Percentiles rank a stretch among this genome's conserved stretches.
Conservation (phyloP, 1,284 basidiomycete genomes). For the Pseudozyma hubeiensis region DNA sequence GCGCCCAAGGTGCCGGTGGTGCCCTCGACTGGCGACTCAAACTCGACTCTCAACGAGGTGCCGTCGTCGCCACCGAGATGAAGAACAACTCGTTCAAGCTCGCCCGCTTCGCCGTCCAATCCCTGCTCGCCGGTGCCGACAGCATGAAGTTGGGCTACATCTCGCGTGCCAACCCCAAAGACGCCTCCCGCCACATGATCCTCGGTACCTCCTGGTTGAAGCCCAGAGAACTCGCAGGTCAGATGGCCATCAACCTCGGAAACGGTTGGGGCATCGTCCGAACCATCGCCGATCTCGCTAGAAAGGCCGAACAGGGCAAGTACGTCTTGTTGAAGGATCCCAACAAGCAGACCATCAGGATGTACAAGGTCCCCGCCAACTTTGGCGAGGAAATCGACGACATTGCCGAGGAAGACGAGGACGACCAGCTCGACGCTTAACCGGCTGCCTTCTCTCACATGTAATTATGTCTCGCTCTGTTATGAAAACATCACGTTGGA, state of each 20-base stretch:
- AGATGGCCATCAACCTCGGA: constrained; percentile 92
- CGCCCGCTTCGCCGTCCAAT: constrained; percentile 96
- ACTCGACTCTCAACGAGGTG: constrained; percentile 94
- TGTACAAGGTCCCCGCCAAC: constrained; percentile 89
- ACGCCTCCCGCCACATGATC: constrained; percentile 94
- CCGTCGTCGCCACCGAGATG: constrained; percentile 99
- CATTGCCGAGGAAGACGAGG: constrained; percentile 72
- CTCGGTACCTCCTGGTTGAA: constrained; percentile 94
- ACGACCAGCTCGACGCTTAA: constrained; percentile 55
- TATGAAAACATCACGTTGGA: too few species aligned
- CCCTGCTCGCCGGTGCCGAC: constrained; percentile 93
- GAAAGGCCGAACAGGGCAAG: constrained; percentile 59
- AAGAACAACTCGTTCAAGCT: constrained; percentile 99
- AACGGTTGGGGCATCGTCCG: constrained; percentile 98
- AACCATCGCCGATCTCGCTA: constrained; percentile 64
- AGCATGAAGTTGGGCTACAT: constrained; percentile 97
- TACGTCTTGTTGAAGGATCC: constrained; percentile 68
- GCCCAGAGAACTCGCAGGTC: constrained; percentile 90
- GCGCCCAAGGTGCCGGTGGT: constrained; percentile 87
- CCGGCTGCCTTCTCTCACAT: neutral
- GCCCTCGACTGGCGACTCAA: constrained; percentile 97
- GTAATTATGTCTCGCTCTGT: neutral
- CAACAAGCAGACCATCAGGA: constrained; percentile 80
- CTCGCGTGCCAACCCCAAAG: constrained; percentile 90
- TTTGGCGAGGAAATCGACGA: constrained; percentile 76